Evolutionary conservation across 371 early-diverging fungal genomes (phyloP).

Genomic region (Phascolomyces articulosus): DNA sequence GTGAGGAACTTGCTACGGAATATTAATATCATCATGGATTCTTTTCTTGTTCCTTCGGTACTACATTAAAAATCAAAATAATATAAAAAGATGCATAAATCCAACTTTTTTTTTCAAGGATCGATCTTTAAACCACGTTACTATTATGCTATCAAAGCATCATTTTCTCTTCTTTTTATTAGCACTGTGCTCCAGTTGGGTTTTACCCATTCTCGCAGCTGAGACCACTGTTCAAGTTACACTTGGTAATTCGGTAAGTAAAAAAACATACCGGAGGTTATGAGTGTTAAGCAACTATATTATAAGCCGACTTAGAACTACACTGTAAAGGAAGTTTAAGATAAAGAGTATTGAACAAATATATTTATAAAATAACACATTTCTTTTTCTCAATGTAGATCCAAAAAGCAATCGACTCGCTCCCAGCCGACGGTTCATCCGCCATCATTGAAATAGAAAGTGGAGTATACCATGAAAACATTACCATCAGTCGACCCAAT

Average conservation of each 20-base stretch:
- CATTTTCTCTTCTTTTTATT: neutral
- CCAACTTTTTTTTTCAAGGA: too few relatives aligned
- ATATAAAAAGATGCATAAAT: too few relatives aligned
- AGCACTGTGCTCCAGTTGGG: neutral
- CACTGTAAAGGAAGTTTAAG: too few relatives aligned
- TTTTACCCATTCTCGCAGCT: neutral
- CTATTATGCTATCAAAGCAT: neutral
- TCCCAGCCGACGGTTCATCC: slow-evolving; percentile 5
- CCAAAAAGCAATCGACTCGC: slow-evolving; percentile 16
- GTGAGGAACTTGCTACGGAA: too few relatives aligned
- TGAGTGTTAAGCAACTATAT: too few relatives aligned
- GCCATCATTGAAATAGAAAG: slow-evolving; percentile 12
- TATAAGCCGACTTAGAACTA: too few relatives aligned
- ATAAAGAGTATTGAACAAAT: too few relatives aligned
- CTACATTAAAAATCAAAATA: too few relatives aligned
- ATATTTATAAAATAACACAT: too few relatives aligned
- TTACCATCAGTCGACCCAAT: slow-evolving; percentile 10
- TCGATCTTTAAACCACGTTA: too few relatives aligned
- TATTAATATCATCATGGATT: too few relatives aligned
- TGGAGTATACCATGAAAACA: slow-evolving; percentile 12
- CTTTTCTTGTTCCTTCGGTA: too few relatives aligned
- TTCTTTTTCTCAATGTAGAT: neutral
- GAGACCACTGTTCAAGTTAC: neutral
- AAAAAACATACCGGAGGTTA: neutral
- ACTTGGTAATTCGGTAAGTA: neutral